Evolutionary conservation across 345 rosid genomes (phyloP), one percentile per base, ranked within the genome.

Genomic region (Anacardium occidentale): DNA sequence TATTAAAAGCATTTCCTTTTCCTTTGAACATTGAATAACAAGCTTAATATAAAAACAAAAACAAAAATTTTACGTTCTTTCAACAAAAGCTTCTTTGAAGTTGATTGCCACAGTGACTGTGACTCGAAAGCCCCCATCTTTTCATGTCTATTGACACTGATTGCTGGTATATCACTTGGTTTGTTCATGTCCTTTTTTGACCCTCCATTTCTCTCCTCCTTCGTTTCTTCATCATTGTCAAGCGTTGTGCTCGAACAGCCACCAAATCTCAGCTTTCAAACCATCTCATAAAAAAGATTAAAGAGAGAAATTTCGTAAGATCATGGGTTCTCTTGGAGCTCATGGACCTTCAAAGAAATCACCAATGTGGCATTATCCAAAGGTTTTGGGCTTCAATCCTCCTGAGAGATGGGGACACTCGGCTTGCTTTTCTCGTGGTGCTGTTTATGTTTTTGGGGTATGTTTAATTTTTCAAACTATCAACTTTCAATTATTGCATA

Each of bases 121-220:
- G 88, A 83, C 85, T 83, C 83, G 92, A 90, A 85, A 90, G 92
- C 92, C 69, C 92, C 92, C 89, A 90, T 90, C 92, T 83, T 87
- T 89, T 89, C 94, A 83, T 87, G 94, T 85, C 90, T 61, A 78
- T 72, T 83, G 91, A 89, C 86, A 83, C 74, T 84, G 93, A 89
- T 85, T 75, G 85, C 84, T 89, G 94, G 87, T 85, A 75, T 51
- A 73, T 84, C 85, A 74, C 78, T 85, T 80, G 76, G 78, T 74
- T 83, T 83, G 74, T 81, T 80, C 83, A 60, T 87, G 84, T 80
- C 82, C 79, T 74, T 75, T 80, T 75, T 86, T 80, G 69, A 75
- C 85, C 80, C 86, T 17, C 71, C 24, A 4, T 64, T 54, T 20
- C 42, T 62, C 70, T 45, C 45, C 25, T n/a, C 57, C 66, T 64